Base-by-base conservation (phyloP, 2,329 filamentous ascomycete species). In the Malbranchea cinnamomea region DNA sequence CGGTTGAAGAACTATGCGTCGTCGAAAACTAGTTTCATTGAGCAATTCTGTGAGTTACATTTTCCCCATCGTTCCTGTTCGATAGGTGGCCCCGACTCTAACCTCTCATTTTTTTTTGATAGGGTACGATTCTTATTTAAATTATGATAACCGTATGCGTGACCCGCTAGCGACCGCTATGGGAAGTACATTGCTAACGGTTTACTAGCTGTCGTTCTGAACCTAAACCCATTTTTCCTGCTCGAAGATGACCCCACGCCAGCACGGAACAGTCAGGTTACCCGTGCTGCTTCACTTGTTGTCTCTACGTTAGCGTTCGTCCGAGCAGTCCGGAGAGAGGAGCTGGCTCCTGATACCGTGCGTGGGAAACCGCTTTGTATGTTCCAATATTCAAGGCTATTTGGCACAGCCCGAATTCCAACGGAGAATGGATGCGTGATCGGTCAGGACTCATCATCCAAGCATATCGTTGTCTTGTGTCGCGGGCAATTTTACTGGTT, bases 401-500 rank as follows among this genome's bases (percentile, higher is more conserved):
- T 98, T 46, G 89, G 89, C 30, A 95, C 89, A 1, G 85, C 89
- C 26, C 74, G 89, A 41, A 81, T 98, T 6, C 89, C 89, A 0
- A 95, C 87, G 1, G 82, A 92, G 17, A 77, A 89, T 49, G 89
- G 89, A 4, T 98, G 89, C 51, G 79, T 93, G 43, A 95, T 98
- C 46, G 84, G 85, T 39, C 85, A 95, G 50, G 85, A 95, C 46
- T 80, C 84, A 1, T 71, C 76, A n/a, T 82, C 87, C 3, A 92
- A 84, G 57, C 89, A 98, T 52, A 65, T 98, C 21, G 79, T 94
- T 6, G 83, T 95, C 24, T 68, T 95, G 57, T 92, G 83, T 49
- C 81, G 87, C 40, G 89, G 89, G 2, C 89, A 98, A 43, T 85
- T 95, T 47, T 98, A 98, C 57, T 95, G 87, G 87, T 98, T 98